A percentile compares a stretch with the other conserved stretches of the same genome.
Evolutionary conservation across 345 rosid genomes (phyloP).

Genomic region (Fremontodendron californicum): DNA sequence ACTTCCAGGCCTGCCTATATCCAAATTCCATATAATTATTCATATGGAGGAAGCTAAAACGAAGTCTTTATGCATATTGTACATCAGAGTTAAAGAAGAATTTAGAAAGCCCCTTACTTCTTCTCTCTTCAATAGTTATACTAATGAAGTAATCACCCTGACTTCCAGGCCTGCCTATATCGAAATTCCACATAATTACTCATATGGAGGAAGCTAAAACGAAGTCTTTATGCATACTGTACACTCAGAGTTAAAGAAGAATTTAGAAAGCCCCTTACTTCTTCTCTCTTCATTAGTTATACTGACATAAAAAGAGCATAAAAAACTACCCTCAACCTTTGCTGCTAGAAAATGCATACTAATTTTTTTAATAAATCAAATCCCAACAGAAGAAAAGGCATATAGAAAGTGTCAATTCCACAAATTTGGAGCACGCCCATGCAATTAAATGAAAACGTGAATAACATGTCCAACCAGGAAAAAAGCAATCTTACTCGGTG

Average conservation of each 20-base stretch:
- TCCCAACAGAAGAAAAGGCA: not conserved
- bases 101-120: too few species aligned
- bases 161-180: not conserved
- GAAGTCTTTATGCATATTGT: not conserved
- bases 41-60: not conserved
- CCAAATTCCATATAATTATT: not conserved
- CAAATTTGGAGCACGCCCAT: not conserved
- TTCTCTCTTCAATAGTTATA: not conserved
- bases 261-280: too few species aligned
- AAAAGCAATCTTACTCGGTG: slow-evolving; percentile 56
- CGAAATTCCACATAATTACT: not conserved
- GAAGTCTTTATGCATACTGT: not conserved
- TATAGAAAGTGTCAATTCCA: not conserved
- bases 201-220: not conserved
- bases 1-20: not conserved
- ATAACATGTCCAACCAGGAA: not conserved
- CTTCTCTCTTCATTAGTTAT: not conserved
- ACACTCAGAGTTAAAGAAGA: not conserved
- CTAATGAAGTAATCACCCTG: not conserved
- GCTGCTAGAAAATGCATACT: not conserved
- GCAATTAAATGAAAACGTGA: not conserved
- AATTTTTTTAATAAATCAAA: not conserved
- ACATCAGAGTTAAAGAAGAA: not conserved
- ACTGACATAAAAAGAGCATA: not conserved
- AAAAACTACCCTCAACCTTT: not conserved